phyloP scores from a whole-genome alignment of 2,329 filamentous ascomycete species.

The Erysiphe neolycopersici region DNA sequence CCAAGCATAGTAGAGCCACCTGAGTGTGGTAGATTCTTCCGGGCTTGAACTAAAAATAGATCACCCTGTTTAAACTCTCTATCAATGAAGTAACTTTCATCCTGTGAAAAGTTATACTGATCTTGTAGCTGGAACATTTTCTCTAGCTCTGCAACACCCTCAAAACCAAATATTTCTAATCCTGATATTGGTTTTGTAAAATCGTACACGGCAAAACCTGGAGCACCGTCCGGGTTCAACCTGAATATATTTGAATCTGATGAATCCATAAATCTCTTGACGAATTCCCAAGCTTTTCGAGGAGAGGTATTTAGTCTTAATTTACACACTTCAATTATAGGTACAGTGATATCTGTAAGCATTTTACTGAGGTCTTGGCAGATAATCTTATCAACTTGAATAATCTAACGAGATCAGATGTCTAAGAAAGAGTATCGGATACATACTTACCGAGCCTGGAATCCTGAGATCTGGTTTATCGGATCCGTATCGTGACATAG shows the following conservation, averaged over 20 bases:
- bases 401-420: conserved; percentile 25
- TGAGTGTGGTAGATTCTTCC: conserved; percentile 30
- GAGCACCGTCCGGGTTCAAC: conserved; percentile 48
- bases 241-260: conserved; percentile 29
- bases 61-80: conserved; percentile 35
- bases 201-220: conserved; percentile 55
- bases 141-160: conserved; percentile 29
- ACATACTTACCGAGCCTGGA: conserved; percentile 27
- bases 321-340: conserved; percentile 50
- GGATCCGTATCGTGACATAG: conserved; percentile 57
- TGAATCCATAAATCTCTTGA: conserved; percentile 44
- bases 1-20: conserved; percentile 39
- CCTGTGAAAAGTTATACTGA: conserved; percentile 3
- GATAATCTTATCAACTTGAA: conserved; percentile 33
- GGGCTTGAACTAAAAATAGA: conserved; percentile 56
- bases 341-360: conserved; percentile 41
- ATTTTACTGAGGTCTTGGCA: conserved; percentile 41
- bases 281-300: conserved; percentile 29
- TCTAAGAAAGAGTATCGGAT: not conserved
- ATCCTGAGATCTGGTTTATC: conserved; percentile 85
- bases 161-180: conserved; percentile 51
- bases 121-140: conserved; percentile 3
- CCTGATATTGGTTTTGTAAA: conserved; percentile 47
- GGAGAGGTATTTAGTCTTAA: conserved; percentile 29
- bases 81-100: conserved; percentile 13